phyloP scores from a whole-genome alignment of 164 flowering plant genomes.

The Stephania japonica region DNA sequence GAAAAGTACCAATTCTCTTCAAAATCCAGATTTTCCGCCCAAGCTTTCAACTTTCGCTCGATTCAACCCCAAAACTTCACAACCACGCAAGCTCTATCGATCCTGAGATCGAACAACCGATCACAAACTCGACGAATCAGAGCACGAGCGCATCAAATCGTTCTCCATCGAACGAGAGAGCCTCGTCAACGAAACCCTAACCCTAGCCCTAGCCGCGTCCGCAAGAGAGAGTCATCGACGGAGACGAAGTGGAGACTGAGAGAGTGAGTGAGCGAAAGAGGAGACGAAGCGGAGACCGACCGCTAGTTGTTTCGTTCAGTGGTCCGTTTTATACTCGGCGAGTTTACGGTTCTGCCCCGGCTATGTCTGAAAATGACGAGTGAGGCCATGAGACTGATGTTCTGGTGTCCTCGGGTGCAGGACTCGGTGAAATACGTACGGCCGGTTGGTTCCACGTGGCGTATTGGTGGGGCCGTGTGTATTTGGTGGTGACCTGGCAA shows the following conservation, averaged over 20 bases:
- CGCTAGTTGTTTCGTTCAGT: too few relatives aligned
- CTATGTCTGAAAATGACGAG: neutral
- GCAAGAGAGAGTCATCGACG: neutral
- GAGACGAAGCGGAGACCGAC: constrained; percentile 10
- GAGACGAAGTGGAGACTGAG: neutral
- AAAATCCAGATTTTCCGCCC: too few relatives aligned
- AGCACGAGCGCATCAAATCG: too few relatives aligned
- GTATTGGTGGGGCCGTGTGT: neutral
- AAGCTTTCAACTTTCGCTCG: neutral
- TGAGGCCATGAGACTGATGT: neutral
- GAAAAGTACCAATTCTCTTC: too few relatives aligned
- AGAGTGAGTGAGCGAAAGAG: neutral
- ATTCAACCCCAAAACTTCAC: neutral
- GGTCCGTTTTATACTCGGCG: neutral
- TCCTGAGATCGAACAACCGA: too few relatives aligned
- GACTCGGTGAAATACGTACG: too few relatives aligned
- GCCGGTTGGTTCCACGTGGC: neutral
- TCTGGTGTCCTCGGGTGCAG: neutral
- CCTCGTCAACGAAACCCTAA: neutral
- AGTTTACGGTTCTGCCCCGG: neutral
- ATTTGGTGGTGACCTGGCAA: neutral
- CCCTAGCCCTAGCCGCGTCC: constrained; percentile 21
- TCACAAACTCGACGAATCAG: too few relatives aligned
- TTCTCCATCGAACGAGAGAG: too few relatives aligned
- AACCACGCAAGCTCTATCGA: neutral